Conservation (phyloP, 2,329 filamentous ascomycete genomes). For the Intubia oerlemansii region DNA sequence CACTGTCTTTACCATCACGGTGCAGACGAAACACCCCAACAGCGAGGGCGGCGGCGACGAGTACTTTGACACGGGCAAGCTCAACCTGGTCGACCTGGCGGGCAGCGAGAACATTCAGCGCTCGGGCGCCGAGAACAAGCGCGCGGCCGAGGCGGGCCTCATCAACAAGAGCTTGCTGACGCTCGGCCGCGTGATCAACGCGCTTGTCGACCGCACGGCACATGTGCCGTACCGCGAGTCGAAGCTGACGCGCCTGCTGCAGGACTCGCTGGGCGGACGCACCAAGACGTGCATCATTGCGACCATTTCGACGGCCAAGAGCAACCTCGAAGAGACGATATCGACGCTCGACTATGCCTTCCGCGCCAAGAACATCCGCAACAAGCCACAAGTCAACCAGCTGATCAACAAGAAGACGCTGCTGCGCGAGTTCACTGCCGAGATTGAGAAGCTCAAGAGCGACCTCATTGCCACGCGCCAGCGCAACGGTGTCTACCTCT, state of each 20-base stretch:
- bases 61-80: constrained; percentile 73
- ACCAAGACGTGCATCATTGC: constrained; percentile 99
- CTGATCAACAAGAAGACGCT: constrained; percentile 84
- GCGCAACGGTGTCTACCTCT: constrained; percentile 85
- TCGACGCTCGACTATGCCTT: constrained; percentile 97
- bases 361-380: constrained; percentile 92
- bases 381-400: constrained; percentile 90
- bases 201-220: constrained; percentile 68
- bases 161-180: constrained; percentile 98
- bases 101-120: constrained; percentile 96
- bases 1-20: constrained; percentile 91
- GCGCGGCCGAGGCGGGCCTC: constrained; percentile 80
- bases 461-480: constrained; percentile 85
- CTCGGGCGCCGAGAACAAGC: constrained; percentile 94
- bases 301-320: constrained; percentile 83
- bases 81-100: constrained; percentile 90
- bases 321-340: constrained; percentile 92
- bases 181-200: constrained; percentile 90
- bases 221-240: constrained; percentile 91
- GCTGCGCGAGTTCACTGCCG: constrained; percentile 68
- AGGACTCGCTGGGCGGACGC: constrained; percentile 86
- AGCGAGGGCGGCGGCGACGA: constrained; percentile 85
- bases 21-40: constrained; percentile 62
- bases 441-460: constrained; percentile 87
- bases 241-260: constrained; percentile 79